Evolutionary conservation across 2,329 filamentous ascomycete genomes (phyloP).

Genomic region (Tolypocladium guangdongense): DNA sequence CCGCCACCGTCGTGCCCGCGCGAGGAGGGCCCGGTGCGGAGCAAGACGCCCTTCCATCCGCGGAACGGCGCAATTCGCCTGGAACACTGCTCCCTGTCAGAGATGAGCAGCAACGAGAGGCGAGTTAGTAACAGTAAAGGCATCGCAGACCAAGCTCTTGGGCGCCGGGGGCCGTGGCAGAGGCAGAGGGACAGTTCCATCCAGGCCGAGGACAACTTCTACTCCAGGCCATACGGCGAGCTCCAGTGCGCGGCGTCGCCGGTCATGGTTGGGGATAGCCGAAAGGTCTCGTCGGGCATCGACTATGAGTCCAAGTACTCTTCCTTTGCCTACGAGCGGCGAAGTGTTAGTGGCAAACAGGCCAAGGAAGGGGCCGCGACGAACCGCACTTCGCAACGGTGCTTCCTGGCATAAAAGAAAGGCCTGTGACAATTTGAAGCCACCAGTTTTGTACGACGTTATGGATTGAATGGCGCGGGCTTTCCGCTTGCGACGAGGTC

Average conservation of each 20-base stretch:
- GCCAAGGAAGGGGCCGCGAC: conserved; percentile 53
- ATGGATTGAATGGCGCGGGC: background rate
- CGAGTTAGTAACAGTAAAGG: conserved; percentile 32
- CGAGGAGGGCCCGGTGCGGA: background rate
- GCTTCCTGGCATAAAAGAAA: background rate
- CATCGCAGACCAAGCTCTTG: conserved; percentile 14
- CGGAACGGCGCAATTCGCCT: background rate
- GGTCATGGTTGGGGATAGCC: conserved; percentile 34
- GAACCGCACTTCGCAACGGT: background rate
- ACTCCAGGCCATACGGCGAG: conserved; percentile 48
- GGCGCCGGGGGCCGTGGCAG: background rate
- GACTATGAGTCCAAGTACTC: conserved; percentile 32
- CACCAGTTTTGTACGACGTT: background rate
- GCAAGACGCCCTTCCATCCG: background rate
- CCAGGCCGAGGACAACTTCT: conserved; percentile 38
- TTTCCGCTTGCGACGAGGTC: background rate
- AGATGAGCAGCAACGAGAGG: conserved; percentile 34
- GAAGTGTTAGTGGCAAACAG: conserved; percentile 63
- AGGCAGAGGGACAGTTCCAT: conserved; percentile 32
- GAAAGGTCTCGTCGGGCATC: conserved; percentile 49
- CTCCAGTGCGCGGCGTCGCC: conserved; percentile 43
- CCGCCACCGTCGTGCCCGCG: conserved; percentile 17
- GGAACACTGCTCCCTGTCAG: conserved; percentile 24
- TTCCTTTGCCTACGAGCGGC: conserved; percentile 26
- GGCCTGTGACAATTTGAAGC: background rate